Conservation (phyloP, 1,284 basidiomycete species). For the Fomes fomentarius region DNA sequence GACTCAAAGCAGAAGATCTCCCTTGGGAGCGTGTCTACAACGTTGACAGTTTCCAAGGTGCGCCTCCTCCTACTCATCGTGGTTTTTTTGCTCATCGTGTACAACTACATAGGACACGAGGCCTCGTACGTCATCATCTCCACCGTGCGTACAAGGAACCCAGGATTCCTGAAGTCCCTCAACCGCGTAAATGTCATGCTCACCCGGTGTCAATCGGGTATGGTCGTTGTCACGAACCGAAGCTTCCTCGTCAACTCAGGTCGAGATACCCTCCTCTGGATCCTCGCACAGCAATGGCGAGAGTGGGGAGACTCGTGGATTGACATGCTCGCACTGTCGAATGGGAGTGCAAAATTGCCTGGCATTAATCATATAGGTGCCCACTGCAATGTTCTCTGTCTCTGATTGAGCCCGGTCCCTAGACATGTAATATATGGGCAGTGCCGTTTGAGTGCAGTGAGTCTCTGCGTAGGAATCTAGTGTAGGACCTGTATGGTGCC, state of each 20-base stretch:
- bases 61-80: constrained; percentile 22
- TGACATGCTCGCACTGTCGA: background rate
- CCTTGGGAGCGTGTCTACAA: constrained; percentile 60
- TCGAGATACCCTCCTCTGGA: constrained; percentile 10
- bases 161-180: constrained; percentile 61
- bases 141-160: constrained; percentile 56
- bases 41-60: constrained; percentile 70
- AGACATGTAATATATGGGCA: too few species aligned
- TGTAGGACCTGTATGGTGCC: too few species aligned
- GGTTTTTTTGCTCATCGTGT: constrained; percentile 1
- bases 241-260: constrained; percentile 21
- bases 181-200: constrained; percentile 71
- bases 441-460: too few species aligned
- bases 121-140: constrained; percentile 61
- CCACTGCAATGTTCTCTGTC: too few species aligned
- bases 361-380: too few species aligned
- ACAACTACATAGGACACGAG: constrained; percentile 31
- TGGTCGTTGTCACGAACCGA: constrained; percentile 29
- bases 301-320: background rate
- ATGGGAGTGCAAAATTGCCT: background rate
- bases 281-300: constrained; percentile 22
- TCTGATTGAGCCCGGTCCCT: too few species aligned
- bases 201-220: constrained; percentile 23
- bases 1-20: constrained; percentile 47
- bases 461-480: too few species aligned